Base-by-base conservation (phyloP, 495 filamentous ascomycete species). In the Penicillium chermesinum region DNA sequence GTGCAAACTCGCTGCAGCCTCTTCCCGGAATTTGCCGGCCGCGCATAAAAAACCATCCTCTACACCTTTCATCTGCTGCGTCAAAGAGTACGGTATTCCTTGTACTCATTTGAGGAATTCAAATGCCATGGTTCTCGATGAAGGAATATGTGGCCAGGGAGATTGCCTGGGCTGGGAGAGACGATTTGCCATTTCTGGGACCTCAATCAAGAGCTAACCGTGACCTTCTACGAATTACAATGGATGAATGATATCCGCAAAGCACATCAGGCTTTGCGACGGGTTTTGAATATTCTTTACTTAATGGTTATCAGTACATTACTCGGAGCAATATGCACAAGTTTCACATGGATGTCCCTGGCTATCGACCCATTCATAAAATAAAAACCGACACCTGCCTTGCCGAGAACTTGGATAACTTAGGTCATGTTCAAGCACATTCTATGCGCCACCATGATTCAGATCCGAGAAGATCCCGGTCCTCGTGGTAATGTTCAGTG, bases 21-120 rank as follows among this genome's bases (percentile, higher is more conserved):
- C n/a, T n/a, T n/a, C n/a, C n/a, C n/a, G n/a, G n/a, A n/a, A n/a
- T n/a, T n/a, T n/a, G n/a, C n/a, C n/a, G n/a, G n/a, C n/a, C n/a
- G n/a, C n/a, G n/a, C 42, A 15, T 17, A 20, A 42, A 17, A 9
- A 52, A 47, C 14, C 38, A n/a, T 40, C 16, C 7, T 40, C 38
- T 20, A 5, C 35, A 30, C 66, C 71, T 15, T 67, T 74, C 32
- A 52, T 37, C 7, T 76, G 71, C 39, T 67, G 68, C 41, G 65
- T 82, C 18, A 74, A 75, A 46, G 79, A 82, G 46, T 81, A 80
- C 47, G 79, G 78, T 1, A 63, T 81, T 30, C 52, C 17, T 12
- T 71, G 65, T 51, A 45, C 55, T 5, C 67, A 72, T 60, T 42
- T 30, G n/a, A 34, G 38, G 13, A 55, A 58, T 17, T 21, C 52